These are phyloP conservation scores for Liquidambar formosana DNA, from an alignment of 164 flowering plant genomes.

Conservation along the genomic window DNA sequence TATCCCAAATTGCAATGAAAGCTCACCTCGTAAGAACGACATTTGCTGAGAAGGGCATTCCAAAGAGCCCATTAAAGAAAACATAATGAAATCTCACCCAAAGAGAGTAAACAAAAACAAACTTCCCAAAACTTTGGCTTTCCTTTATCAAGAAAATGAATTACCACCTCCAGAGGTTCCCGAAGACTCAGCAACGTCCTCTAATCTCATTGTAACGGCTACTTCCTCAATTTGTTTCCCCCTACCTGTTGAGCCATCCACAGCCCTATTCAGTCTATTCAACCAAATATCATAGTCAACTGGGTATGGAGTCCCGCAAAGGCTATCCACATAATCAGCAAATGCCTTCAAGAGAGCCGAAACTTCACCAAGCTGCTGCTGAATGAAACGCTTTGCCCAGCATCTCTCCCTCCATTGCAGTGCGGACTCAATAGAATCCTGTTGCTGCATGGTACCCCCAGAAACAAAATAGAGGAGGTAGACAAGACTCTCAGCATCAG, in stretches of 20 bases:
- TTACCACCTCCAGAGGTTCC: slow-evolving; percentile 46
- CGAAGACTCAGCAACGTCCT: slow-evolving; percentile 58
- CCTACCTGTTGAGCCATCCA: slow-evolving; percentile 49
- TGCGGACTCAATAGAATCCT: slow-evolving; percentile 82
- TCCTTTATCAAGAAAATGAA: slow-evolving; percentile 2
- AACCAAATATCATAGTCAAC: slow-evolving; percentile 79
- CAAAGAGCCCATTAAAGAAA: too few relatives aligned
- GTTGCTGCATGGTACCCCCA: slow-evolving; percentile 63
- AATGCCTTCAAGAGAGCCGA: slow-evolving; percentile 81
- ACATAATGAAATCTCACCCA: too few relatives aligned
- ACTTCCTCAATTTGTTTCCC: slow-evolving; percentile 48
- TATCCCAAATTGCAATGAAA: too few relatives aligned
- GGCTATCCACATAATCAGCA: slow-evolving; percentile 85
- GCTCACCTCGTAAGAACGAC: too few relatives aligned
- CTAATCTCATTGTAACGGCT: slow-evolving; percentile 30
- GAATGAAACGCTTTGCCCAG: slow-evolving; percentile 71
- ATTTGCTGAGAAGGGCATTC: too few relatives aligned
- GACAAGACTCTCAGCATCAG: slow-evolving; percentile 83
- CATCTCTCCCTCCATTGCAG: slow-evolving; percentile 76
- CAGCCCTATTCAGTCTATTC: slow-evolving; percentile 53
- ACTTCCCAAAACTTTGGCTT: too few relatives aligned
- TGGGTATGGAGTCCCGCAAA: slow-evolving; percentile 86
- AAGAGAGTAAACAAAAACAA: too few relatives aligned
- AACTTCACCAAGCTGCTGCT: slow-evolving; percentile 78
- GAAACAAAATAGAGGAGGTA: slow-evolving; percentile 62